Base-by-base conservation (phyloP, 306 rosid species). In the Cucumis melo region DNA sequence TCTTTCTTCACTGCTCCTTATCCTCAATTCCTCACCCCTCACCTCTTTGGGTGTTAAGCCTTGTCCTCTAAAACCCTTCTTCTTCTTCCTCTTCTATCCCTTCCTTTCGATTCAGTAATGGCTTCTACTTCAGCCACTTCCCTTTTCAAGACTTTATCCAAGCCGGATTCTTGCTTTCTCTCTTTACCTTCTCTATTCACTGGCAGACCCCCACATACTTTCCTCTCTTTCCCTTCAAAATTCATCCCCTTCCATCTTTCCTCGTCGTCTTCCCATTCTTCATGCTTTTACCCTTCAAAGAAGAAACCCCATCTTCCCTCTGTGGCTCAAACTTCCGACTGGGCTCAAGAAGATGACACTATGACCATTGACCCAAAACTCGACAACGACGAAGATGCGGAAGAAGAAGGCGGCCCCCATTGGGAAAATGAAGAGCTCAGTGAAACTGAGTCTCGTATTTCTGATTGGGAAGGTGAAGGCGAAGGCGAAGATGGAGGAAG, bases 241-340 rank as follows among this genome's bases (percentile, higher is more conserved):
- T 83, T 86, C 81, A 38, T 77, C 84, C 86, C 80, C 3, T 82
- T 88, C 34, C 85, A 87, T 19, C 73, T 85, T 57, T 76, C 89
- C 3, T 80, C 62, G 54, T 76, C 89, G 2, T 80, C 62, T 68
- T 55, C 83, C 19, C 67, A 80, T 27, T 81, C 84, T 60, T 85
- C 91, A 7, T 57, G 29, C 29, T 64, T 88, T 29, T 78, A 82
- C 29, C 81, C 71, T 0, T 71, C 83, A 13, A 66, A 3, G 56
- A 87, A 34, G 74, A 88, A 55, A n/a, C 38, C 85, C 60, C 85
- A 78, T 4, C 63, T 78, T 74, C 36, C 92, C 27, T 84, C 77
- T 53, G 96, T 88, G 2, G 92, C 97, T 27, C 97, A 85, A 84
- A 87, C 93, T 21, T 88, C 97, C 0, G 93, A 85, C 61, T 89